Evolutionary conservation across 140 eudicot genomes (phyloP).

Genomic region (Oenanthe javanica): DNA sequence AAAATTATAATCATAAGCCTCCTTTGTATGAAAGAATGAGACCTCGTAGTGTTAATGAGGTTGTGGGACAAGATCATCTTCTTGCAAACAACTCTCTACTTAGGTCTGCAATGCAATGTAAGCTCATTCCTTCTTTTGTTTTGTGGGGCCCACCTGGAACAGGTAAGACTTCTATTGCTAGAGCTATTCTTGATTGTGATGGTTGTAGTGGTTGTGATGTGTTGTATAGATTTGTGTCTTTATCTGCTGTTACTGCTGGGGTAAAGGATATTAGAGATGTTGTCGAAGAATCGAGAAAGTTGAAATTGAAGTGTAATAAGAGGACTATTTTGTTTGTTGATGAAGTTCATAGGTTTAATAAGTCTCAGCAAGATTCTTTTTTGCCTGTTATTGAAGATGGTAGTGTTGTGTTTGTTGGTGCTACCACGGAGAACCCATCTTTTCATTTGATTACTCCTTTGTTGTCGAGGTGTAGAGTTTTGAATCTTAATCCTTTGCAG

Average conservation of each 20-base stretch:
- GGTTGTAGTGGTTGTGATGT: constrained; percentile 11
- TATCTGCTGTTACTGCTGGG: constrained; percentile 80
- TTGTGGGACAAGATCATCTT: constrained; percentile 86
- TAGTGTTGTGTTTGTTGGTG: constrained; percentile 69
- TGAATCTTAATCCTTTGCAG: constrained; percentile 48
- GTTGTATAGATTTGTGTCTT: constrained; percentile 42
- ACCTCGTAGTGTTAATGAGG: constrained; percentile 45
- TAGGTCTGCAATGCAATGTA: constrained; percentile 39
- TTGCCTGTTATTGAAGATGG: constrained; percentile 93
- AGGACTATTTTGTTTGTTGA: constrained; percentile 77
- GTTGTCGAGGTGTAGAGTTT: constrained; percentile 71
- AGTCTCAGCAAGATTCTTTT: constrained; percentile 76
- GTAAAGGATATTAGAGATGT: constrained; percentile 85
- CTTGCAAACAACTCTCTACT: constrained; percentile 41
- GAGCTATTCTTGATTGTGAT: constrained; percentile 49
- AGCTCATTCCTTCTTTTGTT: constrained; percentile 63
- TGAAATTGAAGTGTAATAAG: constrained; percentile 16
- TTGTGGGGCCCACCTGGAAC: constrained; percentile 97
- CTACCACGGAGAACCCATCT: constrained; percentile 93
- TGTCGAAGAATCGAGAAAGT: constrained; percentile 68
- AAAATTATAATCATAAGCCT: constrained; percentile 15
- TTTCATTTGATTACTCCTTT: constrained; percentile 79
- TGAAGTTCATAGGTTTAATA: constrained; percentile 90
- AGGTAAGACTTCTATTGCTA: constrained; percentile 80
- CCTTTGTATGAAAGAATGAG: constrained; percentile 81